These are phyloP conservation scores for Hymenoscyphus scutula DNA, from an alignment of 2,329 filamentous ascomycete genomes.

Conservation along the genomic window DNA sequence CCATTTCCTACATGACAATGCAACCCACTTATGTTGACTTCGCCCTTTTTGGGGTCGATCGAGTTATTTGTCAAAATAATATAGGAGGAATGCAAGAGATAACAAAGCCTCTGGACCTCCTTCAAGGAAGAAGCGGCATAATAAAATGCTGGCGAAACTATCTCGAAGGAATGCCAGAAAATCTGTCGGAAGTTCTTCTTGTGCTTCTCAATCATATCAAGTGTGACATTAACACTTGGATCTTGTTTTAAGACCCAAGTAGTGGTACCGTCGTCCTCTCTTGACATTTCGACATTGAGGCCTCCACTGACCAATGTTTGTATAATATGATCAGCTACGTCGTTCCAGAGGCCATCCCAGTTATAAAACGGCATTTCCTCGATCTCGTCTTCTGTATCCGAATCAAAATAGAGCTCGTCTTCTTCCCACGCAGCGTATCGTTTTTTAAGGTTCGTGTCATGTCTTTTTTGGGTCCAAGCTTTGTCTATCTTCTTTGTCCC, in stretches of 20 bases:
- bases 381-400: background rate
- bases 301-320: background rate
- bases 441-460: background rate
- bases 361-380: background rate
- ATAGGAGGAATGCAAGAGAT: no score
- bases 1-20: slow-evolving; percentile 38
- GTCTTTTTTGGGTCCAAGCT: background rate
- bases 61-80: no score
- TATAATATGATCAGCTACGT: background rate
- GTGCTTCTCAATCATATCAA: background rate
- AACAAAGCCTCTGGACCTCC: no score
- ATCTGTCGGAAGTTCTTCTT: no score
- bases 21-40: background rate
- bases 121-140: no score
- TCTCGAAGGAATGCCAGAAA: background rate
- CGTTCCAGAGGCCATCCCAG: no score
- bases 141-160: no score
- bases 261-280: no score
- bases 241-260: background rate
- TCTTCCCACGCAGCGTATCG: no score
- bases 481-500: no score
- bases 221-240: background rate
- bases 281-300: background rate
- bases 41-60: no score
- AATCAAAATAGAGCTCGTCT: no score